A percentile compares a stretch with the other conserved stretches of the same genome.
Evolutionary conservation across 805 yeast species (phyloP).

Genomic region (Wickerhamiella bombiphila): DNA sequence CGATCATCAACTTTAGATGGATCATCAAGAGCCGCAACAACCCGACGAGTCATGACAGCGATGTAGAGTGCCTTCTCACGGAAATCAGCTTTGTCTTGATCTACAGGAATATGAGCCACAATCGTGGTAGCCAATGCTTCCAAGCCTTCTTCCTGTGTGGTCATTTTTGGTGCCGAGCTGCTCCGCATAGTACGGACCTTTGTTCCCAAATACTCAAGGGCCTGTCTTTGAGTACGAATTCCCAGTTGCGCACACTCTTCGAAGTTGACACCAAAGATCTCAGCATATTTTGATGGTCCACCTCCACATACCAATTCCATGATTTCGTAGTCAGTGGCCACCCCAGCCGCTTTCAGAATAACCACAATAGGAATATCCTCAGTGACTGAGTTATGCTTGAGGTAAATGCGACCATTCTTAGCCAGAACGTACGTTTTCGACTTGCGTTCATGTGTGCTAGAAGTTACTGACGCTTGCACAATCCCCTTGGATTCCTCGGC

Average conservation of each 20-base stretch:
- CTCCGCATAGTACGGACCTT: conserved; percentile 88
- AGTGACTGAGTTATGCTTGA: conserved; percentile 88
- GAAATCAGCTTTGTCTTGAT: conserved; percentile 52
- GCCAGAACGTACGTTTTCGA: conserved; percentile 93
- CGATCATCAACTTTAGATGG: conserved; percentile 96
- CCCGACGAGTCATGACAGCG: conserved; percentile 94
- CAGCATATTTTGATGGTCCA: conserved; percentile 70
- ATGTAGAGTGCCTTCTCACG: conserved; percentile 88
- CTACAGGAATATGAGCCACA: conserved; percentile 84
- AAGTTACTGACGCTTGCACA: conserved; percentile 94
- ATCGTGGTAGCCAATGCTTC: conserved; percentile 85
- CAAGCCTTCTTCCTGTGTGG: conserved; percentile 81
- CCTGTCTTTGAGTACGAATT: conserved; percentile 84
- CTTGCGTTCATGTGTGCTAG: conserved; percentile 95
- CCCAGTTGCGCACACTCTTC: conserved; percentile 85
- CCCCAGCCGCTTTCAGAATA: conserved; percentile 87
- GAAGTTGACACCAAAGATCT: conserved; percentile 78
- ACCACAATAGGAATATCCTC: conserved; percentile 94
- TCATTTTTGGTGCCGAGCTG: conserved; percentile 48
- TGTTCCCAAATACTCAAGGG: conserved; percentile 77
- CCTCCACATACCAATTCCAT: conserved; percentile 89
- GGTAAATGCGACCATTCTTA: conserved; percentile 72
- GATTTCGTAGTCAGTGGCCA: conserved; percentile 81
- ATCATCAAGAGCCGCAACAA: conserved; percentile 85
- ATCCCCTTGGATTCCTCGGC: conserved; percentile 89